These are phyloP conservation scores for Penicillium longicatenatum DNA, from an alignment of 495 filamentous ascomycete species.

Conservation along the genomic window DNA sequence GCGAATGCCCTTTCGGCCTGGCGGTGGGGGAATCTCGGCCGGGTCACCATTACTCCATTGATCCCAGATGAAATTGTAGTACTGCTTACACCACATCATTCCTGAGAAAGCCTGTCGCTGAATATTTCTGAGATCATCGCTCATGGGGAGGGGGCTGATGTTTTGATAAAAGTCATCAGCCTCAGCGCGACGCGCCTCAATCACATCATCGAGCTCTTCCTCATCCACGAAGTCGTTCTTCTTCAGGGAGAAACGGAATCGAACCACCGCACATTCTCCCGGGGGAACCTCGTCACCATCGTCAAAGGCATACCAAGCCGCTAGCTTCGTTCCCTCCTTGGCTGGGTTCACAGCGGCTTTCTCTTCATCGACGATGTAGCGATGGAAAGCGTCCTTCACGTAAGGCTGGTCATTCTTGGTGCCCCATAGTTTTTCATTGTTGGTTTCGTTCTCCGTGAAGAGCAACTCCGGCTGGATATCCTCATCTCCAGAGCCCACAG, in stretches of 20 bases:
- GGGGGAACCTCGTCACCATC: slow-evolving; percentile 83
- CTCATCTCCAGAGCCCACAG: slow-evolving; percentile 70
- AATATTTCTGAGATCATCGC: slow-evolving; percentile 91
- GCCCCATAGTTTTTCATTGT: slow-evolving; percentile 73
- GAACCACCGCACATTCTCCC: slow-evolving; percentile 91
- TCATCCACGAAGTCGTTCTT: slow-evolving; percentile 81
- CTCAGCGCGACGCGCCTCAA: slow-evolving; percentile 80
- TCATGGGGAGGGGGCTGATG: slow-evolving; percentile 92
- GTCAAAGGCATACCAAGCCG: slow-evolving; percentile 90
- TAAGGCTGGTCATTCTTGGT: slow-evolving; percentile 77
- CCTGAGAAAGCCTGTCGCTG: slow-evolving; percentile 91
- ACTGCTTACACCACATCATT: slow-evolving; percentile 98
- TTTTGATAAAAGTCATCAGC: slow-evolving; percentile 95
- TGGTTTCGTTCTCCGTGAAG: slow-evolving; percentile 96
- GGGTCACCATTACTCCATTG: slow-evolving; percentile 89
- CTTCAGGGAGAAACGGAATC: slow-evolving; percentile 80
- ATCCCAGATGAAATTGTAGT: slow-evolving; percentile 95
- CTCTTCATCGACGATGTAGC: slow-evolving; percentile 80
- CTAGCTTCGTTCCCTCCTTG: slow-evolving; percentile 81
- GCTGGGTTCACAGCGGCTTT: slow-evolving; percentile 79
- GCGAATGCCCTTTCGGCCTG: slow-evolving; percentile 75
- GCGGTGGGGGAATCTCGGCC: slow-evolving; percentile 77
- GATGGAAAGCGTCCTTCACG: slow-evolving; percentile 95
- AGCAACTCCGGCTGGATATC: slow-evolving; percentile 82
- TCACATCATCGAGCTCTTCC: slow-evolving; percentile 86